Evolutionary conservation across 352 stramenopile species (phyloP), one percentile per base, ranked within the genome.

Genomic region (Phytophthora citricola): DNA sequence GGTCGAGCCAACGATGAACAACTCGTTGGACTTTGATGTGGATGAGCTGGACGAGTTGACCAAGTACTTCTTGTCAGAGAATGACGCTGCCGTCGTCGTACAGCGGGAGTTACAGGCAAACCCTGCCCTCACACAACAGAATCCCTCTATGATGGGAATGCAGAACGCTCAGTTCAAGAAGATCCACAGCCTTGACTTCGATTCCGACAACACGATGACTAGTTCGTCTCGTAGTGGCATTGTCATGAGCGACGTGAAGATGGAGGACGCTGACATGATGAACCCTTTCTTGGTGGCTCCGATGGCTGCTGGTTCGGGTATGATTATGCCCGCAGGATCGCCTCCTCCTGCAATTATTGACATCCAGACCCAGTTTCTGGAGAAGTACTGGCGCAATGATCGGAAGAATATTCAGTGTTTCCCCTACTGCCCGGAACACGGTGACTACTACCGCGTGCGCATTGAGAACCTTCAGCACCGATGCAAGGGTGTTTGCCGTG

Each of bases 321-420:
- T 67, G 44, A 50, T 70, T 17, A 46, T 66, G 36, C 58, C 69
- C 20, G 41, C 45, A 26, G 69, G 43, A 48, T 70, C 66, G 7
- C 45, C 51, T 9, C 46, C 45, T n/a, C 81, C 78, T 2, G 77
- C 87, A 1, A 67, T 80, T 5, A 89, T 95, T 14, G 74, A 89
- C 26, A 91, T 96, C 43, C 77, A 91, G 59, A 95, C 90, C 12
- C 73, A 63, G 8, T 97, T 97, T 73, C 57, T 95, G 29, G 81
- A 92, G 34, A 97, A 97, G 63, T 97, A 97, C 60, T 97, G 89
- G 84, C 87, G 90, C 57, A 97, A 97, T 59, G 90, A 97, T 50
- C 87, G 90, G 43, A 97, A 97, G 73, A 97, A 97, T 59, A 92
- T 97, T 39, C 90, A 97, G 66, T 97, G 90, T 58, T 97, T 97